Percentiles rank a stretch among this genome's conserved stretches.
phyloP scores from a whole-genome alignment of 1,284 basidiomycete genomes.

The Puccinia polysora region DNA sequence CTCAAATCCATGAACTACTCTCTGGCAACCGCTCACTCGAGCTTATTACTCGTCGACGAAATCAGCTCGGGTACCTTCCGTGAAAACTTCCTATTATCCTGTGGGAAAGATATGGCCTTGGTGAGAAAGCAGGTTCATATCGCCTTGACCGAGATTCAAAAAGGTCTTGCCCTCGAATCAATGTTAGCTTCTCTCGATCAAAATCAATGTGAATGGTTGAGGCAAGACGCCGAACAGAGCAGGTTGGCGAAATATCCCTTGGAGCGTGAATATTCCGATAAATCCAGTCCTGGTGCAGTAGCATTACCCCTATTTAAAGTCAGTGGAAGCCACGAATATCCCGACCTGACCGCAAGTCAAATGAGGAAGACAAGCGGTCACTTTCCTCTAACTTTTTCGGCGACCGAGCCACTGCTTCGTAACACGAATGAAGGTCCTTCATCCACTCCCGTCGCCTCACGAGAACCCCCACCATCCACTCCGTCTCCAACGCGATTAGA shows the following conservation, averaged over 20 bases:
- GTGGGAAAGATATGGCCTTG: conserved; percentile 48
- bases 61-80: conserved; percentile 50
- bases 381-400: too few relatives aligned
- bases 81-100: conserved; percentile 49
- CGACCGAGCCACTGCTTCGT: too few relatives aligned
- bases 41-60: conserved; percentile 49
- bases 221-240: neutral
- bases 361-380: too few relatives aligned
- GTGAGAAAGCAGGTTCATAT: conserved; percentile 49
- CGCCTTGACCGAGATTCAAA: conserved; percentile 50
- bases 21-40: conserved; percentile 52
- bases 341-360: too few relatives aligned
- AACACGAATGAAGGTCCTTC: too few relatives aligned
- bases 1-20: conserved; percentile 52
- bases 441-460: too few relatives aligned
- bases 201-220: conserved; percentile 25
- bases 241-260: neutral
- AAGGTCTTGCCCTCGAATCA: conserved; percentile 9
- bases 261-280: neutral
- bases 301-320: too few relatives aligned
- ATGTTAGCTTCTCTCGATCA: neutral
- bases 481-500: too few relatives aligned
- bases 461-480: neutral
- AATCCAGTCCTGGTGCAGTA: neutral
- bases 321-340: too few relatives aligned